phyloP scores from a whole-genome alignment of 2,329 filamentous ascomycete species.

The Emmonsia crescens region DNA sequence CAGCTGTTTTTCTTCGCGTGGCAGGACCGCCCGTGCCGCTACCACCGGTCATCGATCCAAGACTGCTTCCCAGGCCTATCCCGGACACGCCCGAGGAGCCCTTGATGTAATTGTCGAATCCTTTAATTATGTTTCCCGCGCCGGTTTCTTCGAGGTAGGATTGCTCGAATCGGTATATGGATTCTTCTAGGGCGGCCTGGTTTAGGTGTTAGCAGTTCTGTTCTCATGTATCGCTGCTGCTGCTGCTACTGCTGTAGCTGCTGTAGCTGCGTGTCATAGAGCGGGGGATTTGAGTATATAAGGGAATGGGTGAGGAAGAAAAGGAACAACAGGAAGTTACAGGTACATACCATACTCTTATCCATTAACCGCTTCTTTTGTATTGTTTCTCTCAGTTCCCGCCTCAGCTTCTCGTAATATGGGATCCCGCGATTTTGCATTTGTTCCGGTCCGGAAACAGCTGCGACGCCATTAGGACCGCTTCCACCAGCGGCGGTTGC shows the following conservation, averaged over 20 bases:
- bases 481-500: conserved; percentile 11
- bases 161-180: conserved; percentile 72
- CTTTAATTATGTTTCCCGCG: conserved; percentile 88
- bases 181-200: conserved; percentile 58
- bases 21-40: conserved; percentile 19
- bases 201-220: background rate
- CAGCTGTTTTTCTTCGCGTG: conserved; percentile 34
- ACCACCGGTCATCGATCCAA: conserved; percentile 20
- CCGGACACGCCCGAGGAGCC: conserved; percentile 50
- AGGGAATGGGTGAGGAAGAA: background rate
- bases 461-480: conserved; percentile 12
- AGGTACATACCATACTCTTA: conserved; percentile 43
- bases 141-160: conserved; percentile 83
- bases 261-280: too few species aligned
- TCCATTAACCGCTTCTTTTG: conserved; percentile 55
- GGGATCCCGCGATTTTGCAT: conserved; percentile 39
- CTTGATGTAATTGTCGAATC: conserved; percentile 98
- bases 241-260: background rate
- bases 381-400: conserved; percentile 56
- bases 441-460: conserved; percentile 13
- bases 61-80: conserved; percentile 18
- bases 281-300: background rate
- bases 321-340: background rate
- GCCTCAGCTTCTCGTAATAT: conserved; percentile 63
- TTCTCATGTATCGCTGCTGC: background rate